Evolutionary conservation across 2,329 filamentous ascomycete genomes (phyloP), one percentile per base, ranked within the genome.

Genomic region (Fragosphaeria purpurea): DNA sequence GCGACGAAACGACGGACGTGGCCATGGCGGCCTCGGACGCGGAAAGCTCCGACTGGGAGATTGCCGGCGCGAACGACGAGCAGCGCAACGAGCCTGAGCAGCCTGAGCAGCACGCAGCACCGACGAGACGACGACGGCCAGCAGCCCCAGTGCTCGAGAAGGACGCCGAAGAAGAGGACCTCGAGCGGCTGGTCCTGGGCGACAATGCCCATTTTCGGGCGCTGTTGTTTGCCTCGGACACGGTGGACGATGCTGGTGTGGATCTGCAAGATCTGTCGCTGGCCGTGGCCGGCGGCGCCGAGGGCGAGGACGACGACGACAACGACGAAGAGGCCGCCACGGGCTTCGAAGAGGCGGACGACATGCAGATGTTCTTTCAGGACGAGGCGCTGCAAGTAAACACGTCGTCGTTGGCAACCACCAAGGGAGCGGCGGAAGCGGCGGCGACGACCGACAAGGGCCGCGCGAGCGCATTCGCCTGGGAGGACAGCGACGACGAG

Each of bases 401-500:
- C 41, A 50, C 46, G 6, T 50, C 34, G 2, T 30, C 46, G 10
- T 44, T n/a, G 9, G 11, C 30, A 30, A 31, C 44, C 11, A 30
- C 44, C 34, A 41, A 32, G n/a, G 58, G 60, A n/a, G 61, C 64
- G 44, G 55, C 61, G 48, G 65, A 56, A 52, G 65, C 47, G 53
- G 55, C 57, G 47, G 57, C 50, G 32, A 43, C 57, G n/a, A 59
- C 54, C 4, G 68, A 64, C 2, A 68, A 69, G 12, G 70, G 69
- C 4, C 66, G 63, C 6, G 63, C 46, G 32, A 37, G 57, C 76
- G 71, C 72, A 22, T 75, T 83, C 3, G 86, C 82, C 1, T 98
- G 93, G 93, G 82, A 90, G 58, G 93, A 98, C 64, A 97, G 90
- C 66, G 93, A 98, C 60, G 93, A 98, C 62, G 93, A 97, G 62